Base-by-base conservation (phyloP, 2,329 filamentous ascomycete genomes). In the Xylariaceae sp. region DNA sequence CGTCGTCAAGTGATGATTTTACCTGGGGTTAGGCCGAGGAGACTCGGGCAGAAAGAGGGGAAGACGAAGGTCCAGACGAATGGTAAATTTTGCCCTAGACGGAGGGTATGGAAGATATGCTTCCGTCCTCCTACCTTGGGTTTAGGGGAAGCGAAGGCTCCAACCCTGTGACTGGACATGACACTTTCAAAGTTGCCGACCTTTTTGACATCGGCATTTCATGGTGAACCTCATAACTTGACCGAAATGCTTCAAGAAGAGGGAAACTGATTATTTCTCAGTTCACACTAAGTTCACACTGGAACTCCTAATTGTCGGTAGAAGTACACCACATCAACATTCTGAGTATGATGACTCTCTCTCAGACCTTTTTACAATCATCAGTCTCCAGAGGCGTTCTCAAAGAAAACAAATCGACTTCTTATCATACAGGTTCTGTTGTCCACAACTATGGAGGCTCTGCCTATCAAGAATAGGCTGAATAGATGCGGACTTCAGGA, bases 51-150 rank as follows among this genome's bases (percentile, higher is more conserved):
- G 37, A 41, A 11, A 13, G 17, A 18, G 17, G 47, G 47, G 17
- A 18, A 30, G 15, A 30, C 13, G 18, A 39, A 39, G 34, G 17
- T 54, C 41, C 15, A 53, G 39, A 30, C 52, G 50, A 47, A 58
- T 45, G 23, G 55, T 41, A 50, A 17, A 17, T 23, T 23, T 51
- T 41, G 50, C 41, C 13, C 51, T 37, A 17, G 55, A 49, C 30
- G 45, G 9, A 4, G 37, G 15, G 4, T n/a, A 51, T 60, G 61
- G 58, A 55, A 8, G 47, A 44, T 37, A 47, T 58, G 58, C 23
- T 51, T 62, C 61, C 61, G 55, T 30, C 44, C 9, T 55, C 37
- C 44, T 55, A 30, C 37, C 41, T 50, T 49, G 47, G n/a, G 44
- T 37, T 23, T 35, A 45, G n/a, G 15, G 41, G 51, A 50, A 10